Conservation (phyloP, 2,329 filamentous ascomycete genomes). For the Fusarium subglutinans region DNA sequence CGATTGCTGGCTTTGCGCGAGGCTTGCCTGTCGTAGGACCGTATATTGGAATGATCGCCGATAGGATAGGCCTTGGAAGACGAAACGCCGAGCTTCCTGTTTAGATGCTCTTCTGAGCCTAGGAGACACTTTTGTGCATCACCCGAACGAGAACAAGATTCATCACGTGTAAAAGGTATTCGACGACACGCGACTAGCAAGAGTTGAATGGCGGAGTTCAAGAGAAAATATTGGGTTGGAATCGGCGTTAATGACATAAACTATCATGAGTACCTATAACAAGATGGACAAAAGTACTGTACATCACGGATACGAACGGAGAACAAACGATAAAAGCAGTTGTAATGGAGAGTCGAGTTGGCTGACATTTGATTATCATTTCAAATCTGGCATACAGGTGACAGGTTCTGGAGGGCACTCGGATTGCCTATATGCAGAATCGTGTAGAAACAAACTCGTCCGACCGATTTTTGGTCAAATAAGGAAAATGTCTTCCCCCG, state of each 20-base stretch:
- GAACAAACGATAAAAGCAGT: conserved; percentile 9
- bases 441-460: conserved; percentile 40
- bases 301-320: conserved; percentile 14
- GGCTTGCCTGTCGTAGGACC: conserved; percentile 87
- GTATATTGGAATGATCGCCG: conserved; percentile 79
- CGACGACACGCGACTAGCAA: conserved; percentile 20
- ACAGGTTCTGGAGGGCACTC: conserved; percentile 31
- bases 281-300: conserved; percentile 21
- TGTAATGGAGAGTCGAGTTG: conserved; percentile 8
- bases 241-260: conserved; percentile 38
- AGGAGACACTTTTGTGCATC: background rate
- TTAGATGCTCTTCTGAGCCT: conserved; percentile 51
- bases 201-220: conserved; percentile 29
- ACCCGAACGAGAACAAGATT: background rate
- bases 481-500: conserved; percentile 35
- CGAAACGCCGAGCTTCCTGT: conserved; percentile 83
- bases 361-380: background rate
- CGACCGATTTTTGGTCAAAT: conserved; percentile 34
- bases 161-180: conserved; percentile 4
- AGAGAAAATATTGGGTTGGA: conserved; percentile 32
- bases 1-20: conserved; percentile 86
- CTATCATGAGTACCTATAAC: conserved; percentile 6
- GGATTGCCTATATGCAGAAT: conserved; percentile 45
- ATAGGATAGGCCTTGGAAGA: conserved; percentile 73
- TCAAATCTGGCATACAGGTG: background rate